A percentile compares a stretch with the other conserved stretches of the same genome.
Evolutionary conservation across 1,139 yeast species (phyloP).

Genomic region (Magnusiomyces magnusii): DNA sequence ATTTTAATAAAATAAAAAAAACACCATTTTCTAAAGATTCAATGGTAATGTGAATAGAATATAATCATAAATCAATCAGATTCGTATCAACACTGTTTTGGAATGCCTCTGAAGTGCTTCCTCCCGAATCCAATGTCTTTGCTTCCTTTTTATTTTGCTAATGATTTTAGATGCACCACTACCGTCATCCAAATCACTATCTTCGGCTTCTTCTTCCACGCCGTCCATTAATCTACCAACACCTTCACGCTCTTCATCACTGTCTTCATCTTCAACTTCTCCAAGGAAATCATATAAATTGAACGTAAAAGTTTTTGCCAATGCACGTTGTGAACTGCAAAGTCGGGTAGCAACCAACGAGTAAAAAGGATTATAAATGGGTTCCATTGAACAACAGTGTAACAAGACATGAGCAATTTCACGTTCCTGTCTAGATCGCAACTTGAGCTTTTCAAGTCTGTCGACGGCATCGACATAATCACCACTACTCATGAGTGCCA

Average conservation of each 20-base stretch:
- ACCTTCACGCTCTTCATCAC: slow-evolving; percentile 36
- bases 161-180: background rate
- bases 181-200: slow-evolving; percentile 24
- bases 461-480: slow-evolving; percentile 86
- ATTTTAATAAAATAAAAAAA: too few species aligned
- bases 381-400: slow-evolving; percentile 82
- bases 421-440: slow-evolving; percentile 75
- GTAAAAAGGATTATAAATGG: slow-evolving; percentile 85
- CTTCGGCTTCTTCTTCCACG: slow-evolving; percentile 46
- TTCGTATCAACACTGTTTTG: too few species aligned
- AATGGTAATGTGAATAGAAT: too few species aligned
- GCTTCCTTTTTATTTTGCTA: too few species aligned
- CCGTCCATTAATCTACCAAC: slow-evolving; percentile 16
- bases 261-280: slow-evolving; percentile 52
- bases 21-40: too few species aligned
- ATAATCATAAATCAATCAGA: too few species aligned
- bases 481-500: slow-evolving; percentile 90
- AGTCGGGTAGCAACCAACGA: slow-evolving; percentile 70
- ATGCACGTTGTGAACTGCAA: slow-evolving; percentile 57
- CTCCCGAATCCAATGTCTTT: too few species aligned
- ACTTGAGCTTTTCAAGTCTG: slow-evolving; percentile 67
- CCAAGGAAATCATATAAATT: slow-evolving; percentile 82
- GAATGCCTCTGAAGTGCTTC: background rate
- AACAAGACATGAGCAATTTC: slow-evolving; percentile 81
- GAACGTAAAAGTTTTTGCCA: slow-evolving; percentile 82